These are phyloP conservation scores for Macrolepiota albuminosa DNA, from an alignment of 768 basidiomycete species.

Conservation along the genomic window DNA sequence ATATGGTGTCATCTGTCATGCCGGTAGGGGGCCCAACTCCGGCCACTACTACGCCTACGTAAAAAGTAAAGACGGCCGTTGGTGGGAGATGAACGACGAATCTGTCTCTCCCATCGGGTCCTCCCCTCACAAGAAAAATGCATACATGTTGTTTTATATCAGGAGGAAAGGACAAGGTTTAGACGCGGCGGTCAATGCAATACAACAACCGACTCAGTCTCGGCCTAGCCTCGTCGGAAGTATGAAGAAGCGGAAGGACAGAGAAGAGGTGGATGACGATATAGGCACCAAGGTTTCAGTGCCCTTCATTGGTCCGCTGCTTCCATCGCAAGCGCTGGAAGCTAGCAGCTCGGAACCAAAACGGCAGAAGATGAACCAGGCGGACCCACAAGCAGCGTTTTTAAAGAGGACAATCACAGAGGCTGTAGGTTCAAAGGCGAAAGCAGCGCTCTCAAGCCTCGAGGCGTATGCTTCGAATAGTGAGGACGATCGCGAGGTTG, in stretches of 20 bases:
- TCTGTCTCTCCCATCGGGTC: conserved; percentile 41
- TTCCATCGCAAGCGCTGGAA: conserved; percentile 44
- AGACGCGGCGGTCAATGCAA: conserved; percentile 51
- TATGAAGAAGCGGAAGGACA: conserved; percentile 44
- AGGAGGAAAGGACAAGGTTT: conserved; percentile 73
- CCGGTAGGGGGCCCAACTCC: conserved; percentile 88
- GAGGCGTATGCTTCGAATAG: conserved; percentile 25
- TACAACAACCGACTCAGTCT: conserved; percentile 17
- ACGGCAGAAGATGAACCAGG: conserved; percentile 18
- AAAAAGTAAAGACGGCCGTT: conserved; percentile 61
- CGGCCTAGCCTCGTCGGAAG: conserved; percentile 38
- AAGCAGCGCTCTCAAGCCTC: conserved; percentile 17
- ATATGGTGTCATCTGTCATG: conserved; percentile 91
- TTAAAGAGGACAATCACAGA: conserved; percentile 52
- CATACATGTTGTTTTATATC: conserved; percentile 93
- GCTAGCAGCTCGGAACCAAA: conserved; percentile 17
- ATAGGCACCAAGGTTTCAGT: conserved; percentile 41
- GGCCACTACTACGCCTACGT: conserved; percentile 94
- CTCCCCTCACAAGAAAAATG: conserved; percentile 65
- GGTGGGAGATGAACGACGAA: conserved; percentile 97
- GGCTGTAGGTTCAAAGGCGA: conserved; percentile 25
- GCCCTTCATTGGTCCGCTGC: conserved; percentile 62
- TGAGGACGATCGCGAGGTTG: conserved; percentile 18
- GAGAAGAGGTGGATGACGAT: conserved; percentile 41
- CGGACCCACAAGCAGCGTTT: conserved; percentile 49